Percentiles rank a stretch among this genome's conserved stretches.
Conservation (phyloP, 2,329 filamentous ascomycete genomes). For the Tolypocladium pustulatum region DNA sequence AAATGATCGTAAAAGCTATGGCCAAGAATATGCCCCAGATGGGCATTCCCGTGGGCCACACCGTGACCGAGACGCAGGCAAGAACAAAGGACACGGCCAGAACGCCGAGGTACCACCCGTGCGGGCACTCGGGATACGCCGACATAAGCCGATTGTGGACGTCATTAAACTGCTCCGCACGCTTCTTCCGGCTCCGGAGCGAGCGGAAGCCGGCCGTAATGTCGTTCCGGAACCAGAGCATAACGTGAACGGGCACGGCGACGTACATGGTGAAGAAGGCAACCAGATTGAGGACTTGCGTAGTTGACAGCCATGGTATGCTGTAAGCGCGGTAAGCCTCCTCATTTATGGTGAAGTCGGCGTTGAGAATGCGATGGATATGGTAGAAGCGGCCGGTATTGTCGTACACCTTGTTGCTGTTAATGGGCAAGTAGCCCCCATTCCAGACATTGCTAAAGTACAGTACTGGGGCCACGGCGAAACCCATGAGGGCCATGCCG, state of each 20-base stretch:
- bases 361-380: slow-evolving; percentile 38
- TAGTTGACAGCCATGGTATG: slow-evolving; percentile 39
- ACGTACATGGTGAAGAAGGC: slow-evolving; percentile 18
- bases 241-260: slow-evolving; percentile 17
- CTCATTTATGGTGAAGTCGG: slow-evolving; percentile 36
- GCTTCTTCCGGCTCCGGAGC: slow-evolving; percentile 12
- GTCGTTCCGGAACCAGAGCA: slow-evolving; percentile 20
- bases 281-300: slow-evolving; percentile 26
- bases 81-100: slow-evolving; percentile 34
- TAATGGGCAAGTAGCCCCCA: slow-evolving; percentile 44
- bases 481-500: slow-evolving; percentile 36
- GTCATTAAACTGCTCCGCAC: slow-evolving; percentile 26
- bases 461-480: slow-evolving; percentile 37
- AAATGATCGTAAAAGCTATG: slow-evolving; percentile 37
- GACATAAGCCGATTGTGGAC: slow-evolving; percentile 22
- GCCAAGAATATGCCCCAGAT: slow-evolving; percentile 41
- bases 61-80: slow-evolving; percentile 22
- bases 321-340: slow-evolving; percentile 39
- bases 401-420: slow-evolving; percentile 43
- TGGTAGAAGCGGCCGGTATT: slow-evolving; percentile 43
- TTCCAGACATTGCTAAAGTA: slow-evolving; percentile 36
- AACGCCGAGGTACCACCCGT: slow-evolving; percentile 43
- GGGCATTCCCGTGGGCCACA: slow-evolving; percentile 39
- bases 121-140: slow-evolving; percentile 31
- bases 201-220: slow-evolving; percentile 15